Evolutionary conservation across 148 eudicot genomes (phyloP).

Genomic region (Bassia scoparia): DNA sequence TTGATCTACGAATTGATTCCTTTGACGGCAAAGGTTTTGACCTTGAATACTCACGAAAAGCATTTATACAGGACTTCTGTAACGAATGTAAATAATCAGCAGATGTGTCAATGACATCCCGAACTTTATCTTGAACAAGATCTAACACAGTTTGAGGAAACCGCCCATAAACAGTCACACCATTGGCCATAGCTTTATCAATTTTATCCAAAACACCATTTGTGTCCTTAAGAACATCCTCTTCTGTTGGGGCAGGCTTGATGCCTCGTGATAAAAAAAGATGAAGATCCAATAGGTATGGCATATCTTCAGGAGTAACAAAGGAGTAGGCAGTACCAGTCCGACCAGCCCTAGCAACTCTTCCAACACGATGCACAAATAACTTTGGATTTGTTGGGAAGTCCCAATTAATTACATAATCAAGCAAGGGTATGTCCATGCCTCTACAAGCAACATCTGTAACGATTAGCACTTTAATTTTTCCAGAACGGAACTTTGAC

Average conservation of each 20-base stretch:
- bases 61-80: conserved; percentile 54
- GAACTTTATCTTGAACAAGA: conserved; percentile 77
- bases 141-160: conserved; percentile 83
- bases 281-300: conserved; percentile 86
- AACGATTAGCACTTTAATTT: conserved; percentile 80
- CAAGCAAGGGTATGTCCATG: conserved; percentile 93
- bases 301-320: conserved; percentile 73
- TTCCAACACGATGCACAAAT: conserved; percentile 91
- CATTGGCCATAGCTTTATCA: conserved; percentile 64
- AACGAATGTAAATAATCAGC: conserved; percentile 59
- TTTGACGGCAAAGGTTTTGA: conserved; percentile 70
- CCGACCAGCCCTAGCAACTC: conserved; percentile 91
- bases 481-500: conserved; percentile 68
- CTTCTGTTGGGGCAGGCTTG: conserved; percentile 89
- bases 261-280: conserved; percentile 86
- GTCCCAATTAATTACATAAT: conserved; percentile 88
- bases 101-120: conserved; percentile 66
- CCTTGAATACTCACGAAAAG: conserved; percentile 59
- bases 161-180: conserved; percentile 83
- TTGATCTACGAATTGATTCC: conserved; percentile 80
- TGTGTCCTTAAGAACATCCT: conserved; percentile 62
- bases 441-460: conserved; percentile 98
- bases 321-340: too few relatives aligned
- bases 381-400: conserved; percentile 85
- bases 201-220: conserved; percentile 52